Conservation (phyloP, 75 land plant genomes). For the Adiantum capillusveneris region DNA sequence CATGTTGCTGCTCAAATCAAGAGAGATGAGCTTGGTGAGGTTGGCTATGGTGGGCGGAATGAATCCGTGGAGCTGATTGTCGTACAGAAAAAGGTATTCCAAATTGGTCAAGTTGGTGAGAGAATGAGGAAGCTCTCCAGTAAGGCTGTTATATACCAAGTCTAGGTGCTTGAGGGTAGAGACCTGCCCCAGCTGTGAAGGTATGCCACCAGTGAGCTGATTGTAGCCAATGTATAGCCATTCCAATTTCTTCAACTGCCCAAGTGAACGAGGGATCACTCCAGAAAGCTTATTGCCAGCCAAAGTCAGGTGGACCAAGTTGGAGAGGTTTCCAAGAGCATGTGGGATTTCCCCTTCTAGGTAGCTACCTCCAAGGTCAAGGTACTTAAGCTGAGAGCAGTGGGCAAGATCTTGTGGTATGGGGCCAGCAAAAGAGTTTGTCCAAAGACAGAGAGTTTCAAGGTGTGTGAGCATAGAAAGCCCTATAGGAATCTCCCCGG, state of each 20-base stretch:
- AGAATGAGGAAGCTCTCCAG: slow-evolving; percentile 42
- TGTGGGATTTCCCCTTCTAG: slow-evolving; percentile 46
- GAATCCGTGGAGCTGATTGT: slow-evolving; percentile 39
- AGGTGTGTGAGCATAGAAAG: slow-evolving; percentile 28
- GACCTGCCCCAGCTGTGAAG: slow-evolving; percentile 45
- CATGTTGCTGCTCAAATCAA: slow-evolving; percentile 37
- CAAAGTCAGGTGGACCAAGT: slow-evolving; percentile 40
- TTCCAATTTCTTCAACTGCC: slow-evolving; percentile 27
- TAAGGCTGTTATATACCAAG: slow-evolving; percentile 42
- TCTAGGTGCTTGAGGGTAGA: slow-evolving; percentile 24
- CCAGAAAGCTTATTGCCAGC: slow-evolving; percentile 63
- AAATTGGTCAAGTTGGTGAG: slow-evolving; percentile 31
- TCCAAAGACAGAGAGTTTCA: slow-evolving; percentile 34
- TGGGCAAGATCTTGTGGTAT: slow-evolving; percentile 36
- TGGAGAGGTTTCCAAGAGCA: slow-evolving; percentile 26
- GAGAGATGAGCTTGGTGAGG: slow-evolving; percentile 32
- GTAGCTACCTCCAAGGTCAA: slow-evolving; percentile 64
- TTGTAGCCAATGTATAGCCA: slow-evolving; percentile 56
- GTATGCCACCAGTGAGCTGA: slow-evolving; percentile 46
- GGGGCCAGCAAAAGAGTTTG: slow-evolving; percentile 49
- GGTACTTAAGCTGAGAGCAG: slow-evolving; percentile 29
- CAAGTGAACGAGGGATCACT: slow-evolving; percentile 46
- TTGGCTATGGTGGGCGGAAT: slow-evolving; percentile 43
- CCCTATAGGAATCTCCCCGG: slow-evolving; percentile 44
- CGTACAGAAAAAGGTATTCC: slow-evolving; percentile 31